Base-by-base conservation (phyloP, 345 rosid genomes). In the Acer yangbiense region DNA sequence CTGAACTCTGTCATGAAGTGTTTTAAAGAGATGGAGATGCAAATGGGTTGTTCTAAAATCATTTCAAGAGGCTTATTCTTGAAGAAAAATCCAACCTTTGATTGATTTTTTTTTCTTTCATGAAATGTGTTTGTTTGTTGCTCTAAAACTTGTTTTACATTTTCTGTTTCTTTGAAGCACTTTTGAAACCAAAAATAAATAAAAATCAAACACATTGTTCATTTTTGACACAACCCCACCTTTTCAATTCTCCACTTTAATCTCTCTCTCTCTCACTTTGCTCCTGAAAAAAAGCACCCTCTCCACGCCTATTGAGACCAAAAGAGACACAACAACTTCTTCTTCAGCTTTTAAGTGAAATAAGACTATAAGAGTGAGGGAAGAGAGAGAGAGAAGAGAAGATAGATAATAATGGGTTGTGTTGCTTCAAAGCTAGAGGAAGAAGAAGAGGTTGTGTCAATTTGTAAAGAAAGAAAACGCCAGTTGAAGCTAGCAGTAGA, bases 401-500 rank as follows among this genome's bases (percentile, higher is more conserved):
- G 39, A 11, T 64, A 80, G 80, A 72, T 50, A 35, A 35, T 35
- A 35, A 91, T 89, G 93, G 96, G 93, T 6, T 91, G 96, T 82
- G 96, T 84, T 57, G 90, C 96, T 20, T 90, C 93, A 4, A 91
- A 79, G 82, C 86, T 89, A 4, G 91, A 84, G 65, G 91, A 86
- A 81, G 93, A 88, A 80, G 90, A 90, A 82, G 90, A 83, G 68
- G 96, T 89, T n/a, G 91, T 91, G n/a, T 80, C 90, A 5, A 85
- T 91, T 27, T 91, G 95, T 29, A 85, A 84, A 69, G 93, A 89
- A 80, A 88, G 95, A 68, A 91, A 90, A 74, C 82, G 76, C 35
- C 89, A 78, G 69, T 71, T 90, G 73, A 91, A 91, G 78, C 82
- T 85, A 39, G 96, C 89, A 9, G 89, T 88, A 0, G 89, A 90